phyloP scores from a whole-genome alignment of 305 asterid genomes.

The Salvia sclarea region DNA sequence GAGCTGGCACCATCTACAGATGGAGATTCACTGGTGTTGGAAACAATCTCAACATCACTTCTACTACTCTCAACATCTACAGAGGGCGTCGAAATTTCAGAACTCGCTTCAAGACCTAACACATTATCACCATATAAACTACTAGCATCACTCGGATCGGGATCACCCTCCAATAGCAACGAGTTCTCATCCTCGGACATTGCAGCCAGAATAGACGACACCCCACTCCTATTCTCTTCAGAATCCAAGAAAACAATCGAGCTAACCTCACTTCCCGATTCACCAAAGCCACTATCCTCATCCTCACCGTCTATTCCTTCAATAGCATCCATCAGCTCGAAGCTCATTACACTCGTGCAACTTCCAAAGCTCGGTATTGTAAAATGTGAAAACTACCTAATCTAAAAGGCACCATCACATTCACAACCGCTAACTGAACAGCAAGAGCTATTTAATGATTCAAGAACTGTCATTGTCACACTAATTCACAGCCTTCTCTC shows the following conservation, averaged over 20 bases:
- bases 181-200: conserved; percentile 52
- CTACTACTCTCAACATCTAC: conserved; percentile 42
- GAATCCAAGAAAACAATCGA: conserved; percentile 39
- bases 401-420: conserved; percentile 63
- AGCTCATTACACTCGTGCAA: conserved; percentile 45
- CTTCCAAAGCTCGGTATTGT: conserved; percentile 35
- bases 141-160: conserved; percentile 69
- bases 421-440: conserved; percentile 48
- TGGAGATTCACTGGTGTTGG: conserved; percentile 39
- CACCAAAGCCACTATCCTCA: conserved; percentile 45
- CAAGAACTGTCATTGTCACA: conserved; percentile 66
- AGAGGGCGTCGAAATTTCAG: conserved; percentile 2
- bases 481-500: conserved; percentile 42
- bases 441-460: conserved; percentile 47
- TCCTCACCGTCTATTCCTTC: conserved; percentile 38
- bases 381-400: conserved; percentile 50
- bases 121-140: conserved; percentile 72
- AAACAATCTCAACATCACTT: conserved; percentile 41
- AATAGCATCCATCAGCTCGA: conserved; percentile 44
- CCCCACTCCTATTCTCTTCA: conserved; percentile 46
- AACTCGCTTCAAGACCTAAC: conserved; percentile 38
- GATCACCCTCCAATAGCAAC: conserved; percentile 64
- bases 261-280: conserved; percentile 50
- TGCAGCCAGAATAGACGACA: conserved; percentile 43
- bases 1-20: conserved; percentile 42